Base-by-base conservation (phyloP, 2,329 filamentous ascomycete species). In the Fusarium austroafricanum region DNA sequence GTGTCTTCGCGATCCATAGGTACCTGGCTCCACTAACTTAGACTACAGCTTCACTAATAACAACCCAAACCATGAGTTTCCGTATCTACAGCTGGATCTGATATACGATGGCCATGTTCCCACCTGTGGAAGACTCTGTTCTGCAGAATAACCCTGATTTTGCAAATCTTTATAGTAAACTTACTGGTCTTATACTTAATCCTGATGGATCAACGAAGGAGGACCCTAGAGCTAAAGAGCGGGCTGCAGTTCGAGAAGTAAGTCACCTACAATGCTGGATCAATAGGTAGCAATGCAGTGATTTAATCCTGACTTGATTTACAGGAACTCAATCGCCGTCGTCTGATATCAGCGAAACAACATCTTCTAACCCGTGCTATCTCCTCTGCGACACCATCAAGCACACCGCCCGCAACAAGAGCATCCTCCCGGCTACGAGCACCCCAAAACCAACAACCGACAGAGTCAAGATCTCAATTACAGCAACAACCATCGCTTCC, bases 91-190 rank as follows among this genome's bases (percentile, higher is more conserved):
- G 39, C 21, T 50, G 42, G 23, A 35, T 28, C 28, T 68, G 63
- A 23, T 55, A 35, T 46, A 47, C 33, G 18, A 58, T 57, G 35
- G 55, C 75, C 18, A 89, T 89, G 86, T 76, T 90, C 3, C 88
- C 88, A 0, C 87, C 86, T 0, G 76, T 90, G 10, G 87, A 90
- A 20, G 80, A 84, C 10, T 69, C 81, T 0, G 78, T 90, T 18
- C 75, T 90, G 2, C 76, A 82, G 52, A 82, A 80, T 59, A 90
- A 90, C 65, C 87, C 87, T 0, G 82, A 86, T 21, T 90, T 90
- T 70, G 84, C 85, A n/a, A 79, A 81, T 33, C 81, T 90, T 7
- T 87, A 90, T 75, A 80, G 78, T 17, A 85, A 81, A 14, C 79
- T 90, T 44, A 86, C 84, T 9, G 83, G 81, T 2, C 80, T 80